Evolutionary conservation across 148 eudicot species (phyloP).

Genomic region (Diospyros kaki): DNA sequence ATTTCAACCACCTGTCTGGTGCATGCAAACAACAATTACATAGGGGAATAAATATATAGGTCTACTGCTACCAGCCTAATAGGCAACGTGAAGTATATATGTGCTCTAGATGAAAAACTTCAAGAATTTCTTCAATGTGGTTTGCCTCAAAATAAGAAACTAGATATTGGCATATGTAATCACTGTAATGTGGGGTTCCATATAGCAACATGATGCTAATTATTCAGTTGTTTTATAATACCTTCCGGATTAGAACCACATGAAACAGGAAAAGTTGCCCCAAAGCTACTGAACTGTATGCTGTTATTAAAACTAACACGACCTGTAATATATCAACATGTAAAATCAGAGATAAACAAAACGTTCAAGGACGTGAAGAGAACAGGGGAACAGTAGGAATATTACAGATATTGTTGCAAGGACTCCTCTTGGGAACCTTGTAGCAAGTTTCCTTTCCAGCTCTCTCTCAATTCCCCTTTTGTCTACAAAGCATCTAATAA

Average conservation of each 20-base stretch:
- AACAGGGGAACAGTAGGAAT: not conserved
- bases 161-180: not conserved
- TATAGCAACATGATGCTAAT: not conserved
- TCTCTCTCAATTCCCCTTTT: constrained; percentile 56
- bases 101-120: no score
- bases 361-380: not conserved
- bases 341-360: not conserved
- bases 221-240: constrained; percentile 17
- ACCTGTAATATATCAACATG: constrained; percentile 37
- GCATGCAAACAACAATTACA: no score
- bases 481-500: constrained; percentile 77
- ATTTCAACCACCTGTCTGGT: no score
- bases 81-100: no score
- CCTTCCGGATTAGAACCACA: constrained; percentile 86
- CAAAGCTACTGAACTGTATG: constrained; percentile 81
- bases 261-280: constrained; percentile 97
- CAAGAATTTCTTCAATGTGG: not conserved
- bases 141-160: not conserved
- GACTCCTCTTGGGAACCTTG: constrained; percentile 66
- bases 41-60: no score
- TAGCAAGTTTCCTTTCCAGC: constrained; percentile 31
- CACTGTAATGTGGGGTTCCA: not conserved
- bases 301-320: constrained; percentile 53
- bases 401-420: constrained; percentile 73
- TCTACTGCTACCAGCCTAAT: no score